Conservation (phyloP, 2,329 filamentous ascomycete genomes). For the Penicillium sp. region DNA sequence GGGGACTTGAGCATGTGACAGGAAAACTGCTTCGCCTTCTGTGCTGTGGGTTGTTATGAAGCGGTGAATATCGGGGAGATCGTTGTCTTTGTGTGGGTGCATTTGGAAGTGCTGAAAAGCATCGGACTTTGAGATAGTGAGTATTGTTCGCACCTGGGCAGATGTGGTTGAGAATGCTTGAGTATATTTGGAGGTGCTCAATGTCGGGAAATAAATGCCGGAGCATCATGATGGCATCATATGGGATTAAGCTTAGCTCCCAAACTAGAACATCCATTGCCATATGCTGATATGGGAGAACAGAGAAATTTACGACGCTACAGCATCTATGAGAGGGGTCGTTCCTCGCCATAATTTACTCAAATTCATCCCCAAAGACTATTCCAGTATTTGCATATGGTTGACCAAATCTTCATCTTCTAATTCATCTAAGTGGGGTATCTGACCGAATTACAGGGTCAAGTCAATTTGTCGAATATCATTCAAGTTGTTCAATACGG, state of each 20-base stretch:
- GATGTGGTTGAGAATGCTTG: too few relatives aligned
- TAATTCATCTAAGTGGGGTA: too few relatives aligned
- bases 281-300: too few relatives aligned
- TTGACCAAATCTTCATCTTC: too few relatives aligned
- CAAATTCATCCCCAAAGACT: too few relatives aligned
- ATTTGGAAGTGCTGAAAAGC: background rate
- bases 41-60: constrained; percentile 41
- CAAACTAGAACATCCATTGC: too few relatives aligned
- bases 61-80: constrained; percentile 35
- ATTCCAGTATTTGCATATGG: too few relatives aligned
- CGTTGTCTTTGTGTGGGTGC: constrained; percentile 21
- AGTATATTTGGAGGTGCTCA: background rate
- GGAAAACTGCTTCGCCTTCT: constrained; percentile 39
- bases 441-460: too few relatives aligned
- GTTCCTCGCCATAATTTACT: too few relatives aligned
- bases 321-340: too few relatives aligned
- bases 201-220: background rate
- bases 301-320: too few relatives aligned
- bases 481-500: background rate
- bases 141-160: background rate
- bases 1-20: constrained; percentile 33
- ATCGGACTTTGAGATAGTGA: background rate
- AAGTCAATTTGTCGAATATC: background rate
- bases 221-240: background rate
- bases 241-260: background rate